Percentiles rank a stretch among this genome's conserved stretches.
phyloP scores from a whole-genome alignment of 2,329 filamentous ascomycete genomes.

The Fusarium beomiforme region DNA sequence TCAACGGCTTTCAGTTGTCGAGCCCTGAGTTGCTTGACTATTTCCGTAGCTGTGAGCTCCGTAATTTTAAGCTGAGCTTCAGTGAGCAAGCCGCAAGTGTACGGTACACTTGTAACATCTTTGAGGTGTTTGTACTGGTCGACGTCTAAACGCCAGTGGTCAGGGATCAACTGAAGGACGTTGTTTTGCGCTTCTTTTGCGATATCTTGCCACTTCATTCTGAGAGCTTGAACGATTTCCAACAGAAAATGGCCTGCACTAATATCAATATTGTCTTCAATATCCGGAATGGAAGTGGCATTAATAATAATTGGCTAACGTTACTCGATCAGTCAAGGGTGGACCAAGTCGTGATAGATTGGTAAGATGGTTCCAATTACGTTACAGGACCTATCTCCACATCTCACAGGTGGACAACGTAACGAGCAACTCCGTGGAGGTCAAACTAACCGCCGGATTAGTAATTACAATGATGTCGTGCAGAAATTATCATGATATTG shows the following conservation, averaged over 20 bases:
- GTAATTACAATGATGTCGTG: too few relatives aligned
- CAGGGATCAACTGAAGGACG: background rate
- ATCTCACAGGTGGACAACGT: background rate
- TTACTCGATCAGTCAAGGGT: background rate
- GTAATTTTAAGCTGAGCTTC: background rate
- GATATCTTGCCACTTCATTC: background rate
- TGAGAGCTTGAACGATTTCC: accelerated
- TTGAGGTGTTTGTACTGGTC: background rate
- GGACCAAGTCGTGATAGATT: background rate
- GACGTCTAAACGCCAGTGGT: background rate
- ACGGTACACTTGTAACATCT: background rate
- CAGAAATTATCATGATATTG: too few relatives aligned
- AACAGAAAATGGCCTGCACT: too few relatives aligned
- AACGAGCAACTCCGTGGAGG: background rate
- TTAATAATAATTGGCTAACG: too few relatives aligned
- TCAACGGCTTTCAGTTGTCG: background rate
- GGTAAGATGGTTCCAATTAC: background rate
- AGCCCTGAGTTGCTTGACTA: background rate
- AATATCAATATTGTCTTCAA: too few relatives aligned
- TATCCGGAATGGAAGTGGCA: too few relatives aligned
- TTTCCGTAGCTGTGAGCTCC: background rate
- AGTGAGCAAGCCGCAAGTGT: background rate
- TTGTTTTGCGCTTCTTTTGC: background rate
- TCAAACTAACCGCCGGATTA: background rate
- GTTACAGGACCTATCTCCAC: background rate